Evolutionary conservation across 495 filamentous ascomycete genomes (phyloP).

Genomic region (Astrothelium macrocarpum): DNA sequence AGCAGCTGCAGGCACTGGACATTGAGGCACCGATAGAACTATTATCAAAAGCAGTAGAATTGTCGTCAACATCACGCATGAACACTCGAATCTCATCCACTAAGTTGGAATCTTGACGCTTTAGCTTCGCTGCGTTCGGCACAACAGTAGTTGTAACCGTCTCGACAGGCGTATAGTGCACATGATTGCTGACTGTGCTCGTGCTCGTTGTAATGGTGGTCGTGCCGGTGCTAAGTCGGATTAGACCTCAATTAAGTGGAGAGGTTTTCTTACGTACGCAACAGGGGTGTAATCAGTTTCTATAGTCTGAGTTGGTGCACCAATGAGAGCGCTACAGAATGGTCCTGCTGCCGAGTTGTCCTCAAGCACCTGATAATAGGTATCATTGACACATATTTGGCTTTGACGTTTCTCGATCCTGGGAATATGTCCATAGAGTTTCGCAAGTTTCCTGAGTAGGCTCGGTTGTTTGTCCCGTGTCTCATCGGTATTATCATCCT

Average conservation of each 20-base stretch:
- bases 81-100: conserved; percentile 1
- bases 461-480: background rate
- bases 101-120: background rate
- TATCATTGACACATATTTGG: background rate
- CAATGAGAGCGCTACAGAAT: conserved; percentile 1
- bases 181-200: background rate
- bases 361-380: background rate
- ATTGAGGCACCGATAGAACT: background rate
- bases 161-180: background rate
- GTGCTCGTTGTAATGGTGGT: background rate
- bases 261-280: background rate
- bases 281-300: background rate
- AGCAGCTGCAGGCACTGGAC: conserved; percentile 2
- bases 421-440: background rate
- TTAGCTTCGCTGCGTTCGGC: background rate
- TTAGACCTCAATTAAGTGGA: background rate
- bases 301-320: background rate
- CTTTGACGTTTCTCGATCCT: background rate
- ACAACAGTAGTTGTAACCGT: background rate
- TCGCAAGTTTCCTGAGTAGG: background rate
- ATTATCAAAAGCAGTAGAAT: background rate
- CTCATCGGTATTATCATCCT: background rate
- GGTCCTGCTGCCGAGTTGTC: background rate
- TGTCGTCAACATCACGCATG: background rate
- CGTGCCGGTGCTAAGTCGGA: background rate